A percentile compares a stretch with the other conserved stretches of the same genome.
phyloP scores from a whole-genome alignment of 352 stramenopile species.

The Pythium dissimile region DNA sequence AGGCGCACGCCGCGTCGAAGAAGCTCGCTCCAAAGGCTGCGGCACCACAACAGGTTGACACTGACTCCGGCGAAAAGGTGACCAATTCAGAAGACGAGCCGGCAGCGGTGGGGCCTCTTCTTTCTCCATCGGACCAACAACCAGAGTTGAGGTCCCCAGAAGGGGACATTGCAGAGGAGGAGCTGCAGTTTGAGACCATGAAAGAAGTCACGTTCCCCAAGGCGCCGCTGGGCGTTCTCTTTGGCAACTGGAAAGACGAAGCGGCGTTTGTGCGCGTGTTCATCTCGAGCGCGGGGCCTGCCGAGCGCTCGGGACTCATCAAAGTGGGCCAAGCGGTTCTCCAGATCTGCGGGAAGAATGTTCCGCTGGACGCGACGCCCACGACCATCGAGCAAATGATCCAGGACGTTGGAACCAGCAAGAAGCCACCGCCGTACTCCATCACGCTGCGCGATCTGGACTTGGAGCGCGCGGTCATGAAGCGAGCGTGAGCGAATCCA shows the following conservation, averaged over 20 bases:
- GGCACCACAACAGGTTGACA: neutral
- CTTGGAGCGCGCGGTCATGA: slow-evolving; percentile 79
- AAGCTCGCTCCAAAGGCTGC: neutral
- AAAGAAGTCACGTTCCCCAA: slow-evolving; percentile 68
- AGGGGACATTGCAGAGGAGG: slow-evolving; percentile 1
- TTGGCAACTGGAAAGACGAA: slow-evolving; percentile 81
- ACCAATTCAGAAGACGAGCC: neutral
- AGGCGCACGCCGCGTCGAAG: slow-evolving; percentile 18
- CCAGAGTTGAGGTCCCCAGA: neutral
- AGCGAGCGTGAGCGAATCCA: neutral
- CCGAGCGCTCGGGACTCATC: slow-evolving; percentile 65
- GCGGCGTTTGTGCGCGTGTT: slow-evolving; percentile 78
- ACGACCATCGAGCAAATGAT: slow-evolving; percentile 70
- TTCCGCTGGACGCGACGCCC: slow-evolving; percentile 51
- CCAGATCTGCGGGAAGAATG: slow-evolving; percentile 70
- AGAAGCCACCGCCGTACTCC: slow-evolving; percentile 32
- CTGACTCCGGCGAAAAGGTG: neutral
- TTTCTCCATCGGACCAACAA: neutral
- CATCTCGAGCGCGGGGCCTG: slow-evolving; percentile 67
- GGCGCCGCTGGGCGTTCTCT: slow-evolving; percentile 69
- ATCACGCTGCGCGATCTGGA: slow-evolving; percentile 79
- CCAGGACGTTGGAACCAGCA: slow-evolving; percentile 23
- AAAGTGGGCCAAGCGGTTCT: slow-evolving; percentile 60
- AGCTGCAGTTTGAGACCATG: slow-evolving; percentile 15
- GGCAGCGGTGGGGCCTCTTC: neutral